Percentiles rank a stretch among this genome's conserved stretches.
Conservation (phyloP, 2,329 filamentous ascomycete genomes). For the Colletotrichum magnum region DNA sequence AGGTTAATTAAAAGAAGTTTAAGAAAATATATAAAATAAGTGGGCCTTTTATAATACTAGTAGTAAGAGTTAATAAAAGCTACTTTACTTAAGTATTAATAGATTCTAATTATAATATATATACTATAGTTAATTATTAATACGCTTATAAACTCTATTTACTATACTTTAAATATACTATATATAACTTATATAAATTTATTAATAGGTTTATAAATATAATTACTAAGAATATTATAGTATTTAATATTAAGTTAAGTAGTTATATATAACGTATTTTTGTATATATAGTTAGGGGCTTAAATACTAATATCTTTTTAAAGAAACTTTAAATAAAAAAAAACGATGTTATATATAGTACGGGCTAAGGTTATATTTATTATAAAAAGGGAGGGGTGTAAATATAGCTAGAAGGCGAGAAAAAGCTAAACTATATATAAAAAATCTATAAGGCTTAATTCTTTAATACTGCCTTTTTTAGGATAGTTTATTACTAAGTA, state of each 20-base stretch:
- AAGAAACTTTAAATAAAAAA: not conserved
- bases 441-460: conserved; percentile 19
- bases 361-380: not conserved
- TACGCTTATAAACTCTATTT: conserved; percentile 21
- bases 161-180: conserved; percentile 22
- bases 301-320: not conserved
- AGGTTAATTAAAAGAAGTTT: conserved; percentile 19
- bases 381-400: not conserved
- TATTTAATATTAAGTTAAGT: conserved; percentile 2
- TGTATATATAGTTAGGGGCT: not conserved
- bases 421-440: not conserved
- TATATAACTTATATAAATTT: conserved; percentile 18
- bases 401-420: not conserved
- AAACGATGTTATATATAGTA: not conserved
- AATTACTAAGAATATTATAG: conserved; percentile 16
- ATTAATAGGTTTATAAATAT: conserved; percentile 28
- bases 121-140: conserved; percentile 23
- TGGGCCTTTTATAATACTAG: not conserved
- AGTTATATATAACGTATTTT: not conserved
- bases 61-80: not conserved
- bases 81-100: conserved; percentile 10
- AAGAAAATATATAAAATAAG: conserved; percentile 19
- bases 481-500: conserved; percentile 45
- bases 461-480: conserved; percentile 24
- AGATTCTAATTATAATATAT: not conserved